Conservation (phyloP, 768 basidiomycete genomes). For the Pholiota molesta region DNA sequence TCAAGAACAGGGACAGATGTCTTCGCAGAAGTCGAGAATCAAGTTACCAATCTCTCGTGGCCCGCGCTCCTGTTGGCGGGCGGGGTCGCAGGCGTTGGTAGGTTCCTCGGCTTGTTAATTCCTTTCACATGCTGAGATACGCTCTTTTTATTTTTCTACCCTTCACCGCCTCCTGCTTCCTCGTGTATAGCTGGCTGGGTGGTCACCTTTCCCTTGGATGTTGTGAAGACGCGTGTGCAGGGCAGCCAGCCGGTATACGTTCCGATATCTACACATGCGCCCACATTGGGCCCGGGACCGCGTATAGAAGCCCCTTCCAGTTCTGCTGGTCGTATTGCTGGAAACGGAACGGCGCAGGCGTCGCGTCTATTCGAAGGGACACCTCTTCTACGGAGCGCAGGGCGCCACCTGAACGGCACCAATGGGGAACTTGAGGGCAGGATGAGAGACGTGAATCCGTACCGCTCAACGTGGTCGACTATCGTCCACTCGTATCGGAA, state of each 20-base stretch:
- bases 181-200: conserved; percentile 63
- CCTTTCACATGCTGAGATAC: no score
- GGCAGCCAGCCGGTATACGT: conserved; percentile 35
- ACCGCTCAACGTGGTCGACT: conserved; percentile 60
- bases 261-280: not conserved
- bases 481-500: conserved; percentile 59
- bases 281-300: not conserved
- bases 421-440: not conserved
- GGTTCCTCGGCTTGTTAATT: conserved; percentile 4
- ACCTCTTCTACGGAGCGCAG: not conserved
- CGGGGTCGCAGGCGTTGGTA: conserved; percentile 70
- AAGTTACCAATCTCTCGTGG: conserved; percentile 35
- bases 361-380: not conserved
- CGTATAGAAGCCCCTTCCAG: not conserved
- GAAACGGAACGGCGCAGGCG: not conserved
- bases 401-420: not conserved
- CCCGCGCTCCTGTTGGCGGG: conserved; percentile 70
- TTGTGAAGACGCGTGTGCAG: conserved; percentile 90
- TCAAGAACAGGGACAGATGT: not conserved
- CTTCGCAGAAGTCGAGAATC: not conserved
- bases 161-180: not conserved
- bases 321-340: not conserved
- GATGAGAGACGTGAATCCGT: conserved; percentile 45
- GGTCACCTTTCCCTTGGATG: conserved; percentile 85
- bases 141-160: not conserved